Conservation (phyloP, 2,329 filamentous ascomycete genomes). For the Tolypocladium capitatum region DNA sequence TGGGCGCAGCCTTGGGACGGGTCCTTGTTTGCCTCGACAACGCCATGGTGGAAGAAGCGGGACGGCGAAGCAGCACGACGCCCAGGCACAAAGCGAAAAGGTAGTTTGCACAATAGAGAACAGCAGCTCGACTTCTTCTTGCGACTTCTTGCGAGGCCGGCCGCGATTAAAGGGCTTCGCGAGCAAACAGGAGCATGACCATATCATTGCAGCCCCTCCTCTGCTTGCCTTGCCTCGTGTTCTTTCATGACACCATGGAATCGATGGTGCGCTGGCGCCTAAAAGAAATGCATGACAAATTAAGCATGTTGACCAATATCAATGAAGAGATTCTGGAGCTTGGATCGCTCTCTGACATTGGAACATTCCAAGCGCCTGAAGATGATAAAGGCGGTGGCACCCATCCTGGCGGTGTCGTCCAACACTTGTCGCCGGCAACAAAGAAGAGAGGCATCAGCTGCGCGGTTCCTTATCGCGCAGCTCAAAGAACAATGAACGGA, state of each 20-base stretch:
- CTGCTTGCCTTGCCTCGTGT: background rate
- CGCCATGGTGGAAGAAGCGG: background rate
- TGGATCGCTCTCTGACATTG: background rate
- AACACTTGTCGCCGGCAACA: background rate
- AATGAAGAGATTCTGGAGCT: background rate
- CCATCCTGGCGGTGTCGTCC: background rate
- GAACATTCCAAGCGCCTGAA: background rate
- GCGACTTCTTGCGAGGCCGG: background rate
- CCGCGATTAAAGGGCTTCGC: background rate
- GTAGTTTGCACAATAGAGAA: background rate
- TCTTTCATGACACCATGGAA: background rate
- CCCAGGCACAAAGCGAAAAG: background rate
- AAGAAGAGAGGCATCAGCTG: background rate
- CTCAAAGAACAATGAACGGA: background rate
- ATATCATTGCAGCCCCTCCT: background rate
- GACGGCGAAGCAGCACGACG: background rate
- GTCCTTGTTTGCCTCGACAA: background rate
- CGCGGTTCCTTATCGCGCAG: background rate
- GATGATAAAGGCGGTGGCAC: background rate
- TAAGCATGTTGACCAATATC: background rate
- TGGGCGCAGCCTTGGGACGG: conserved; percentile 4
- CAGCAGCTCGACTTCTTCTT: background rate
- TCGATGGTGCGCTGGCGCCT: background rate
- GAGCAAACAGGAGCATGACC: background rate
- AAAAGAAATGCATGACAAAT: background rate